A percentile compares a stretch with the other conserved stretches of the same genome.
Conservation (phyloP, 1,284 basidiomycete genomes). For the Amylostereum areolatum region DNA sequence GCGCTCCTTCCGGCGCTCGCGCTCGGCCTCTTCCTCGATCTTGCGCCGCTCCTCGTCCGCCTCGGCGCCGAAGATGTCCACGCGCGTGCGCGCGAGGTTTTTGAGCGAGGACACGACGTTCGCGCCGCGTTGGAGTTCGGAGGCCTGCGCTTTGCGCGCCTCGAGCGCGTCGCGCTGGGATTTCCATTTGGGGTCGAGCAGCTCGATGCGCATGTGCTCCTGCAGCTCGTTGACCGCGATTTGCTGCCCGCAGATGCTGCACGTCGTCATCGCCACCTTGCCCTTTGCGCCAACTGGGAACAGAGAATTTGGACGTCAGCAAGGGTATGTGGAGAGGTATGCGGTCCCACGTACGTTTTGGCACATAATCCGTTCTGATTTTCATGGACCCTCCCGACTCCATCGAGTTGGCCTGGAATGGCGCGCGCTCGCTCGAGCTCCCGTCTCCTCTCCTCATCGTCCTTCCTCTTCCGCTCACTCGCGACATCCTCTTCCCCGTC, state of each 20-base stretch:
- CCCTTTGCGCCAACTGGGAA: constrained; percentile 60
- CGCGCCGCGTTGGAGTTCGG: constrained; percentile 83
- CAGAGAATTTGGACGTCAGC: constrained; percentile 5
- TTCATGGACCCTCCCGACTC: constrained; percentile 85
- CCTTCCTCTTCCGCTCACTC: constrained; percentile 59
- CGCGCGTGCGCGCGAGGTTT: constrained; percentile 85
- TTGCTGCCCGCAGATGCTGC: constrained; percentile 90
- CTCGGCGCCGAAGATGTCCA: constrained; percentile 92
- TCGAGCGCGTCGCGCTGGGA: constrained; percentile 87
- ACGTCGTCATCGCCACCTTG: constrained; percentile 75
- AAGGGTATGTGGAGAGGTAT: constrained; percentile 8
- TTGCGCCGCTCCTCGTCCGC: constrained; percentile 84
- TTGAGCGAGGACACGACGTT: constrained; percentile 90
- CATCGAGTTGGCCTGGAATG: constrained; percentile 72
- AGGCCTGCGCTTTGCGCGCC: constrained; percentile 83
- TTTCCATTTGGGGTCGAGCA: constrained; percentile 97
- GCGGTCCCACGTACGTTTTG: constrained; percentile 66
- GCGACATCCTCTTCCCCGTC: constrained; percentile 71
- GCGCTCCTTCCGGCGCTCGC: constrained; percentile 70
- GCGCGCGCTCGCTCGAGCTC: constrained; percentile 77
- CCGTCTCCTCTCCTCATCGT: constrained; percentile 69
- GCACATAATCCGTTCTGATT: constrained; percentile 95
- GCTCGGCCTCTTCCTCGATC: constrained; percentile 80
- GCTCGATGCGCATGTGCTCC: constrained; percentile 97
- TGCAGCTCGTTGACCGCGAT: constrained; percentile 92